Conservation (phyloP, 2,329 filamentous ascomycete genomes). For the Aspergillus sp. region DNA sequence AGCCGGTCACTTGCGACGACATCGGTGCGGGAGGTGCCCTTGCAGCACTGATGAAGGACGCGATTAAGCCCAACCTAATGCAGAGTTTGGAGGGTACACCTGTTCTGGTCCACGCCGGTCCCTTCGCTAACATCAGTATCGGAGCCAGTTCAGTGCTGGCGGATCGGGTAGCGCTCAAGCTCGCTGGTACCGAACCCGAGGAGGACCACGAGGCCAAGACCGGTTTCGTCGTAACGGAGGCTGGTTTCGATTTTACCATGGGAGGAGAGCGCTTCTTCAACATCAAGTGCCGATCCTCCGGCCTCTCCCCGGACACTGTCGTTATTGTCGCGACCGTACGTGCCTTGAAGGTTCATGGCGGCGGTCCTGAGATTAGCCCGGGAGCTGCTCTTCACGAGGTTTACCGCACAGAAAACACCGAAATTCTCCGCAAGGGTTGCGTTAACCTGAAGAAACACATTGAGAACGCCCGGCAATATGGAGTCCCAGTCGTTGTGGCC, state of each 20-base stretch:
- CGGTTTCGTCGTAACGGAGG: constrained; percentile 94
- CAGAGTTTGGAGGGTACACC: constrained; percentile 96
- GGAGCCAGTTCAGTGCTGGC: constrained; percentile 94
- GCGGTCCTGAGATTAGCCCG: constrained; percentile 87
- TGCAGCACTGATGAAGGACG: constrained; percentile 94
- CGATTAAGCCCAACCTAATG: constrained; percentile 99
- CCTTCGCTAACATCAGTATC: constrained; percentile 98
- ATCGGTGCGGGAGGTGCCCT: constrained; percentile 89
- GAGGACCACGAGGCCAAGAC: constrained; percentile 80
- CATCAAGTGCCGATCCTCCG: constrained; percentile 97
- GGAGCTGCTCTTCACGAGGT: constrained; percentile 82
- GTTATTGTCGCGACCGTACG: constrained; percentile 95
- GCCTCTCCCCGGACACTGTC: constrained; percentile 87
- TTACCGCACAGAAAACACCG: constrained; percentile 91
- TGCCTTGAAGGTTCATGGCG: constrained; percentile 94
- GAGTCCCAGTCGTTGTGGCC: constrained; percentile 90
- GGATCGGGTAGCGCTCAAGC: constrained; percentile 92
- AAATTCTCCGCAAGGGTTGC: constrained; percentile 84
- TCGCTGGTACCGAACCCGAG: constrained; percentile 88
- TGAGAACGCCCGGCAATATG: constrained; percentile 81
- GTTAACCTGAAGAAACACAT: constrained; percentile 97
- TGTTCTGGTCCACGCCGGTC: constrained; percentile 94
- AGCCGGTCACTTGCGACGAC: constrained; percentile 94
- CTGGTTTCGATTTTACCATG: constrained; percentile 99
- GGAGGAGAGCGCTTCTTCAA: constrained; percentile 99